Percentiles rank a stretch among this genome's conserved stretches.
phyloP scores from a whole-genome alignment of 768 basidiomycete genomes.

The Podaxis sp. region DNA sequence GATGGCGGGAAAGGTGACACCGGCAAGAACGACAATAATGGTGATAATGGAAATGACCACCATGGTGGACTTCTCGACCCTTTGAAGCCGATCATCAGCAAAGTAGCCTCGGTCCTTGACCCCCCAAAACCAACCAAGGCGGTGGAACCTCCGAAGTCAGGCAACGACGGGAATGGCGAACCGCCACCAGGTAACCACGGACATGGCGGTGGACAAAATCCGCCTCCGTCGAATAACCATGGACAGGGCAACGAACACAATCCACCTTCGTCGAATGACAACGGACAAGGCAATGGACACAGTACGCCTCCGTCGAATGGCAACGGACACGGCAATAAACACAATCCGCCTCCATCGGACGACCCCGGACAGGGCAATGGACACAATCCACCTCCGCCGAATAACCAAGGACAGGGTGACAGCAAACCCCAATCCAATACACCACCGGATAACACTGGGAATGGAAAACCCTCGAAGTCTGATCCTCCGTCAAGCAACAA shows the following conservation, averaged over 20 bases:
- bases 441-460: too few relatives aligned
- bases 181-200: too few relatives aligned
- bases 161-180: background rate
- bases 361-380: background rate
- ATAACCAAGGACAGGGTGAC: too few relatives aligned
- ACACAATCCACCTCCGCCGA: background rate
- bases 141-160: background rate
- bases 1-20: background rate
- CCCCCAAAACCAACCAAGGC: background rate
- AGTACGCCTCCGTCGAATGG: background rate
- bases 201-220: too few relatives aligned
- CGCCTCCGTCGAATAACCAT: too few relatives aligned
- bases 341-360: background rate
- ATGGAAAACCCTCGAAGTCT: background rate
- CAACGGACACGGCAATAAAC: background rate
- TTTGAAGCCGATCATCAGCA: background rate
- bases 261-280: too few relatives aligned
- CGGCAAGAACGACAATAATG: background rate
- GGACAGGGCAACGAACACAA: too few relatives aligned
- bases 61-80: background rate
- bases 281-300: background rate
- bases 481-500: background rate
- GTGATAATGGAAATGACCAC: background rate
- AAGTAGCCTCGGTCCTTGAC: background rate
- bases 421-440: background rate